Base-by-base conservation (phyloP, 495 filamentous ascomycete genomes). In the Hypoxylon subgilvum region DNA sequence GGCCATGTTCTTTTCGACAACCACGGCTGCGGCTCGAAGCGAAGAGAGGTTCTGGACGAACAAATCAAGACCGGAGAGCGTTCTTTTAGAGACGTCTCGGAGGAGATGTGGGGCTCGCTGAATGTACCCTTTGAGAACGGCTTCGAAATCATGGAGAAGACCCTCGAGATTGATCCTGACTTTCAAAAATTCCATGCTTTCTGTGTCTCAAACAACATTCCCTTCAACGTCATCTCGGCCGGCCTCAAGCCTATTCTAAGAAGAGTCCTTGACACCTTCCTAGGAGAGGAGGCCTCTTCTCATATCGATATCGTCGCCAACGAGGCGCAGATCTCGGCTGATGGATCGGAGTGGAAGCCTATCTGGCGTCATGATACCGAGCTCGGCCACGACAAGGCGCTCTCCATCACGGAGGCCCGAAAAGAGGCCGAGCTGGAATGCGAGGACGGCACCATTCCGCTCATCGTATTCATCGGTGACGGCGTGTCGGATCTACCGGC, bases 391-490 rank as follows among this genome's bases (percentile, higher is more conserved):
- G 87, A 89, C 74, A 90, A 90, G 65, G 85, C 84, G 1, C 69
- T 82, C 5, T 86, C 82, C 1, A 82, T 91, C 31, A 76, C 82
- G 45, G 84, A 88, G 56, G 85, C 80, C 39, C 79, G 85, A 4
- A 67, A 62, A 8, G 69, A 76, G 30, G 86, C 85, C 0, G 74
- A 79, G 28, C 68, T 80, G 5, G 70, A 76, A 40, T 80, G 77
- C 44, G 78, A 79, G 1, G 81, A 88, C 27, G 83, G 80, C 42
- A 82, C 85, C 10, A 82, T 88, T 36, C 88, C 88, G 5, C 76
- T 87, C 1, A 85, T 91, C 52, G 74, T 91, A 32, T 92, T 91
- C 69, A 88, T 90, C 58, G 88, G 88, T 43, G 88, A 91, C 69
- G 88, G 88, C 1, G 86, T 92, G 12, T 88, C 86, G 5, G 88